Evolutionary conservation across 495 filamentous ascomycete genomes (phyloP).

Genomic region (Aspergillus incahuasiensis): DNA sequence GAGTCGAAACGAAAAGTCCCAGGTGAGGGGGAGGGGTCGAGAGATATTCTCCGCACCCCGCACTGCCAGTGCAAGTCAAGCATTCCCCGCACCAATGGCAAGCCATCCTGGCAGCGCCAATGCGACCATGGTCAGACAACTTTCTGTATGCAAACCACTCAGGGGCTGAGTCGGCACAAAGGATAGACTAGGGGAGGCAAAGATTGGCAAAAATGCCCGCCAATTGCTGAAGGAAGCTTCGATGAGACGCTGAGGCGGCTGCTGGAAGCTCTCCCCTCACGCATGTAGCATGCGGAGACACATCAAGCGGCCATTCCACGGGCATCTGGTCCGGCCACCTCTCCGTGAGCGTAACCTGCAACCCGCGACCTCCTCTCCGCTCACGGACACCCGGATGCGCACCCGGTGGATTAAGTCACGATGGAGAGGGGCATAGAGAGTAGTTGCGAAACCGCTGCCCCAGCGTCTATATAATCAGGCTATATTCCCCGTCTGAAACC

Average conservation of each 20-base stretch:
- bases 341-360: too few relatives aligned
- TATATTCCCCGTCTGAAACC: constrained; percentile 10
- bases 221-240: background rate
- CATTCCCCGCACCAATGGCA: constrained; percentile 10
- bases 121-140: background rate
- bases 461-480: constrained; percentile 16
- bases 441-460: constrained; percentile 5
- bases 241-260: background rate
- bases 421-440: constrained; percentile 1
- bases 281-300: constrained; percentile 17
- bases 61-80: background rate
- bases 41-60: background rate
- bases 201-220: constrained; percentile 1
- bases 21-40: constrained; percentile 8
- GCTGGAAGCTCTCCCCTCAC: background rate
- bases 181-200: background rate
- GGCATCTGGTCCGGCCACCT: background rate
- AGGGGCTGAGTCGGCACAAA: background rate
- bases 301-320: background rate
- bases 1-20: too few relatives aligned
- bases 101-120: background rate
- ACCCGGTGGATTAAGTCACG: background rate
- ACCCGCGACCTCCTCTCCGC: background rate
- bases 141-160: background rate
- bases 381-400: constrained; percentile 1